These are phyloP conservation scores for Monosporozyma aerobia DNA, from an alignment of 805 yeast species.

Conservation along the genomic window DNA sequence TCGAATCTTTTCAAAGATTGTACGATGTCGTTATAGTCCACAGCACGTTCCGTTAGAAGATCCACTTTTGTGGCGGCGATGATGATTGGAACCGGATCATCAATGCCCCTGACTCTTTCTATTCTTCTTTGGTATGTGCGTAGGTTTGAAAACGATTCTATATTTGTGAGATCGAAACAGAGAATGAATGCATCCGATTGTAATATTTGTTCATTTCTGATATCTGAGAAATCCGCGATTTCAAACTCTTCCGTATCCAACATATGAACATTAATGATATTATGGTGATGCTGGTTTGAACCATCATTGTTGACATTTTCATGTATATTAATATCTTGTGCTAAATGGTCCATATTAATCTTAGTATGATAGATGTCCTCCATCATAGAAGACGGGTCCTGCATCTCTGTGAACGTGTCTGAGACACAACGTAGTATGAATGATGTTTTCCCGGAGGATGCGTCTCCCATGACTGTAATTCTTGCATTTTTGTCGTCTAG, in stretches of 20 bases:
- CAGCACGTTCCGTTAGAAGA: slow-evolving; percentile 7
- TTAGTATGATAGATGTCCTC: slow-evolving; percentile 16
- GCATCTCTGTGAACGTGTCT: slow-evolving; percentile 6
- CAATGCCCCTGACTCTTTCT: slow-evolving; percentile 12
- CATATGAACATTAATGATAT: slow-evolving; percentile 12
- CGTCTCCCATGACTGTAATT: slow-evolving; percentile 22
- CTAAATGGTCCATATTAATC: neutral
- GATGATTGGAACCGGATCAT: slow-evolving; percentile 15
- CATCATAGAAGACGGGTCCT: slow-evolving; percentile 1
- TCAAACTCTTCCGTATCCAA: slow-evolving; percentile 17
- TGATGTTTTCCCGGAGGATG: slow-evolving; percentile 20
- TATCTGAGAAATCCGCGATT: slow-evolving; percentile 17
- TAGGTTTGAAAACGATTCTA: slow-evolving; percentile 15
- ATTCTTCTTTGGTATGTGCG: slow-evolving; percentile 14
- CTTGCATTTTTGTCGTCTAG: slow-evolving; percentile 13
- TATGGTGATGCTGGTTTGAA: neutral
- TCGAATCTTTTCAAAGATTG: slow-evolving; percentile 12
- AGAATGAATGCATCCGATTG: slow-evolving; percentile 27
- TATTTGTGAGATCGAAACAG: slow-evolving; percentile 19
- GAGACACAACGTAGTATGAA: slow-evolving; percentile 17
- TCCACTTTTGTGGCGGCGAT: slow-evolving; percentile 19
- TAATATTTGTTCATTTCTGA: slow-evolving; percentile 16
- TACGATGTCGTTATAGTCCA: slow-evolving; percentile 8
- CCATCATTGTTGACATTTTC: neutral
- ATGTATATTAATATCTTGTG: neutral